phyloP scores from a whole-genome alignment of 75 land plant species.

The Pinus tabuliformis region DNA sequence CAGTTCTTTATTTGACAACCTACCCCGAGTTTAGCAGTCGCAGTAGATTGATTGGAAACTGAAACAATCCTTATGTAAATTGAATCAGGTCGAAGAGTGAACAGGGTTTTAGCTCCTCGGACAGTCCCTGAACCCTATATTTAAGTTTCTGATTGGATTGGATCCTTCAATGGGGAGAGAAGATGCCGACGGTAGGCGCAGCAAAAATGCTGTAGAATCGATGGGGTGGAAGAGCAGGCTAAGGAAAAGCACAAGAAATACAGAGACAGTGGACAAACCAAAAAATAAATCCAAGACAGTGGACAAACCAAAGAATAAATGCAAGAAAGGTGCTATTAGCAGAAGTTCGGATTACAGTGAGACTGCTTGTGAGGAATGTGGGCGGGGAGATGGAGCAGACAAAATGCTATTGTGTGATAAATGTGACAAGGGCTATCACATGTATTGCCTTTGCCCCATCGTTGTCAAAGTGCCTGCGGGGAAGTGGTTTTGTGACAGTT shows the following conservation, averaged over 20 bases:
- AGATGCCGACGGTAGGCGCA: neutral
- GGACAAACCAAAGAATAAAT: neutral
- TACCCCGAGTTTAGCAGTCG: too few species aligned
- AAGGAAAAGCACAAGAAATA: neutral
- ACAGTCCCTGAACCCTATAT: neutral
- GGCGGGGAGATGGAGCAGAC: constrained; percentile 28
- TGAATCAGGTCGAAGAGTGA: neutral
- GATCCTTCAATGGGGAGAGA: neutral
- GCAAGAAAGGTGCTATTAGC: neutral
- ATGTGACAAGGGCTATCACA: constrained; percentile 66
- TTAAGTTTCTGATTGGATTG: neutral
- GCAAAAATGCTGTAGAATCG: neutral
- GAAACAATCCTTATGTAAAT: too few species aligned
- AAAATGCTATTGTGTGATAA: constrained; percentile 63
- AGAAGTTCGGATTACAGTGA: neutral
- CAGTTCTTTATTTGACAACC: too few species aligned
- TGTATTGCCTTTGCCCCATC: constrained; percentile 58
- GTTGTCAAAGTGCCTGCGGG: constrained; percentile 53
- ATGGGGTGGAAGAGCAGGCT: neutral
- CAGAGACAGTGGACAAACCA: neutral
- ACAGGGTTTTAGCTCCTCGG: neutral
- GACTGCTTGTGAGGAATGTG: constrained; percentile 44
- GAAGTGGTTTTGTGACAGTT: constrained; percentile 59
- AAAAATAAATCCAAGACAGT: neutral
- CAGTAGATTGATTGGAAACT: too few species aligned